These are phyloP conservation scores for Daldinia loculata DNA, from an alignment of 495 filamentous ascomycete genomes.

Conservation along the genomic window DNA sequence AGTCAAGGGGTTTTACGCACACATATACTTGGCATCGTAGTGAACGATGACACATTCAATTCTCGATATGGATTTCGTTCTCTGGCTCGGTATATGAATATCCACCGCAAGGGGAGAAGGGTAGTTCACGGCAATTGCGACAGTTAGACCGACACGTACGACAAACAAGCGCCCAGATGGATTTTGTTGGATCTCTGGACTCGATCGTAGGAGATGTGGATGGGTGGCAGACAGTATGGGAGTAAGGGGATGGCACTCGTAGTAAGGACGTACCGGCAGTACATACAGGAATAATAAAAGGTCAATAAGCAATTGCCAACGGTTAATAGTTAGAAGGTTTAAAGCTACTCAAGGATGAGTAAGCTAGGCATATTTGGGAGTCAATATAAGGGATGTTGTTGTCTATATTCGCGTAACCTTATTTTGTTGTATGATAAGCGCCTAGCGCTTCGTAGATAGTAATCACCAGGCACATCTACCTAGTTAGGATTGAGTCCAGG, in stretches of 20 bases:
- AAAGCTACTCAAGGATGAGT: constrained; percentile 16
- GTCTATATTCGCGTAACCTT: constrained; percentile 4
- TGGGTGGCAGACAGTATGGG: neutral
- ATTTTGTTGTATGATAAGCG: constrained; percentile 11
- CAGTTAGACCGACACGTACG: constrained; percentile 31
- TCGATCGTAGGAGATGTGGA: constrained; percentile 19
- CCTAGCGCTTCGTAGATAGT: constrained; percentile 10
- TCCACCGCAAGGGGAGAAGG: constrained; percentile 29
- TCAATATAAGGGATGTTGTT: constrained; percentile 26
- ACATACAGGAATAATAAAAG: constrained; percentile 34
- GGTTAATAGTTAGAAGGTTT: constrained; percentile 13
- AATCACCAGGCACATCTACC: constrained; percentile 36
- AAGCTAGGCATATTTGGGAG: constrained; percentile 27
- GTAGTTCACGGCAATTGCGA: constrained; percentile 16
- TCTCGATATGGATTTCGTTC: constrained; percentile 27
- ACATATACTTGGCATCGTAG: constrained; percentile 36
- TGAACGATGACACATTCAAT: constrained; percentile 36
- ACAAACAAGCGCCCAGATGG: constrained; percentile 35
- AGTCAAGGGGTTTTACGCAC: constrained; percentile 33
- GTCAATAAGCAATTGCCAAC: constrained; percentile 16
- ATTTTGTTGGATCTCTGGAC: constrained; percentile 30
- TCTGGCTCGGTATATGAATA: constrained; percentile 28
- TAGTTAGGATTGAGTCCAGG: constrained; percentile 10
- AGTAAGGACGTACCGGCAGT: constrained; percentile 19
- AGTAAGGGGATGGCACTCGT: constrained; percentile 7